A percentile compares a stretch with the other conserved stretches of the same genome.
Conservation (phyloP, 1,139 yeast species). For the Geotrichum fermentans region DNA sequence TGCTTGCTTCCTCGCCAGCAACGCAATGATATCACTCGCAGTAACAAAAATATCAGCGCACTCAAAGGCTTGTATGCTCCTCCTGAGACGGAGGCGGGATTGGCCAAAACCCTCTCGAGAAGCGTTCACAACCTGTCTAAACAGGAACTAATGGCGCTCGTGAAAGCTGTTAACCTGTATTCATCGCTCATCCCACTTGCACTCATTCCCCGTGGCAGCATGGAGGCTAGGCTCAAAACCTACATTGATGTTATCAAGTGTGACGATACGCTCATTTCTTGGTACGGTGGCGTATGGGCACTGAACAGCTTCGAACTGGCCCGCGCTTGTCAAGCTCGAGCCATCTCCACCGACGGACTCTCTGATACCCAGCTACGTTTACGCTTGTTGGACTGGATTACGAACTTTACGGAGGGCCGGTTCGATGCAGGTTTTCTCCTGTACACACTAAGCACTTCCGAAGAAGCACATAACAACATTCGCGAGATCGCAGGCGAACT, state of each 20-base stretch:
- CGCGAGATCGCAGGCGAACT: slow-evolving; percentile 2
- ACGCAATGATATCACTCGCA: slow-evolving; percentile 25
- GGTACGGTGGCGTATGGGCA: slow-evolving; percentile 33
- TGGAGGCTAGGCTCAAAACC: slow-evolving; percentile 20
- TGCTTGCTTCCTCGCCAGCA: slow-evolving; percentile 55
- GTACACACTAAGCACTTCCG: not conserved
- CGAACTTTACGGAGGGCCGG: slow-evolving; percentile 24
- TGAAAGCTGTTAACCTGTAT: slow-evolving; percentile 7
- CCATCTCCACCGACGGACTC: slow-evolving; percentile 22
- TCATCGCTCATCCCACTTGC: slow-evolving; percentile 11
- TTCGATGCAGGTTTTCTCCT: slow-evolving; percentile 29
- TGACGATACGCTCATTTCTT: slow-evolving; percentile 31
- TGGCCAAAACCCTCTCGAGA: slow-evolving; percentile 8
- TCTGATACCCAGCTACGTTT: slow-evolving; percentile 20
- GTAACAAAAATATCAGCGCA: slow-evolving; percentile 20
- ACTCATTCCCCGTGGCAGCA: slow-evolving; percentile 9
- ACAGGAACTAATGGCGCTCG: slow-evolving; percentile 2
- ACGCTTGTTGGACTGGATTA: slow-evolving; percentile 26
- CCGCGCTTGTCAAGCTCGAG: slow-evolving; percentile 33
- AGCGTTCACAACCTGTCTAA: slow-evolving; percentile 9
- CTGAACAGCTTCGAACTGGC: slow-evolving; percentile 29
- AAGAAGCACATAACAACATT: not conserved
- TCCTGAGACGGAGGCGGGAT: not conserved
- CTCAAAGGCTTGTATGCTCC: slow-evolving; percentile 17
- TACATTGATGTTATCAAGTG: slow-evolving; percentile 29